Base-by-base conservation (phyloP, 2,329 filamentous ascomycete species). In the Onygena corvina region DNA sequence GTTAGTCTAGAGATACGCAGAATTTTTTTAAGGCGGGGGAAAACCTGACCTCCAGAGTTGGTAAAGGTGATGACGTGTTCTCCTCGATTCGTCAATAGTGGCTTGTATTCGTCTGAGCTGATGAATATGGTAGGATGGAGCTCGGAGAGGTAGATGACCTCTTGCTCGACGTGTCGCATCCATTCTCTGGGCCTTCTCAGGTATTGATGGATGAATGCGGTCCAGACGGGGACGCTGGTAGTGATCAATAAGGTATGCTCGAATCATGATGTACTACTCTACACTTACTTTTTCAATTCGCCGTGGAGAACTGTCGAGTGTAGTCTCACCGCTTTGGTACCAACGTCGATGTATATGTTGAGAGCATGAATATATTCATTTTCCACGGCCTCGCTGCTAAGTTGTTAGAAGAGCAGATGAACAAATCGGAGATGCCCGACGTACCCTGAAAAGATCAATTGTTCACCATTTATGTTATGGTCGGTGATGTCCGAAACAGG, bases 221-320 rank as follows among this genome's bases (percentile, higher is more conserved):
- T 81, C 78, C 78, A 81, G 49, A 81, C 73, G 0, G 78, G 77
- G 2, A 75, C 73, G 16, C 70, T 72, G 45, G 12, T 48, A 7
- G 4, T n/a, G 31, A 3, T 23, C 21, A 36, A n/a, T n/a, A n/a
- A n/a, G n/a, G 33, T 16, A 30, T 42, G 40, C 14, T 8, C 25
- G 40, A 27, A 18, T 35, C 14, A 36, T 27, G 21, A 25, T n/a
- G n/a, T 20, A 27, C 3, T 18, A 18, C 9, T 25, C 3, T 30
- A 20, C 12, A 51, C 58, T 54, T 62, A 71, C 69, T 69, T 66
- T 54, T 72, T 71, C 62, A 74, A 68, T 1, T 70, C 68, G 1
- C 77, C 76, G 21, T 71, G 65, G 23, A 71, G 67, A 29, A 77
- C 64, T 0, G 74, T 74, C n/a, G 75, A 74, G 57, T 80, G 76